phyloP scores from a whole-genome alignment of 805 yeast genomes.

The Hemisphaericaspora nanyangensis region DNA sequence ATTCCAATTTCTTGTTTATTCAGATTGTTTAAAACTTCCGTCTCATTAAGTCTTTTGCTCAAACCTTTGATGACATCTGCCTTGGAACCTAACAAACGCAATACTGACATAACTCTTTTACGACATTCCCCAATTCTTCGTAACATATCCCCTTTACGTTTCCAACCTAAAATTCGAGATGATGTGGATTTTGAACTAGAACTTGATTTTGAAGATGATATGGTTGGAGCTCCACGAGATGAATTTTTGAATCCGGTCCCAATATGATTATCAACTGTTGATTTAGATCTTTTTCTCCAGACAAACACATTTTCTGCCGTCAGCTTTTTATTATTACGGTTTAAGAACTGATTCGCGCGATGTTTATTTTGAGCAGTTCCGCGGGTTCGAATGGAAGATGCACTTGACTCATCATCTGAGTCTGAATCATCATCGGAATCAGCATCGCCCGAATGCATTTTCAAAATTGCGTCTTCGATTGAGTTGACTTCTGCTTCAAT shows the following conservation, averaged over 20 bases:
- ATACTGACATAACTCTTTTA: constrained; percentile 86
- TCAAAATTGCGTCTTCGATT: constrained; percentile 89
- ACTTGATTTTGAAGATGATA: constrained; percentile 4
- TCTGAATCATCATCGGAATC: constrained; percentile 42
- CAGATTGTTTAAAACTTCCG: constrained; percentile 70
- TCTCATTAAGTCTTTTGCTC: constrained; percentile 70
- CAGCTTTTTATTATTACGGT: neutral
- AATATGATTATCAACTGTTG: constrained; percentile 30
- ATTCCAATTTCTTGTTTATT: constrained; percentile 74
- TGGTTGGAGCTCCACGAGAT: constrained; percentile 3
- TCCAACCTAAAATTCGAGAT: constrained; percentile 63
- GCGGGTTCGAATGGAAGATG: constrained; percentile 1
- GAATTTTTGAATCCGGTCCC: constrained; percentile 9
- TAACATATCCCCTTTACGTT: constrained; percentile 90
- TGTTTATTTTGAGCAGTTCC: constrained; percentile 18
- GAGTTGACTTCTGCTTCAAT: constrained; percentile 91
- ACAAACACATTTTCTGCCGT: constrained; percentile 23
- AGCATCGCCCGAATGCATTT: constrained; percentile 72
- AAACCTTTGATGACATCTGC: constrained; percentile 98
- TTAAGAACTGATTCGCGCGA: constrained; percentile 12
- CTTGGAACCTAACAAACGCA: constrained; percentile 81
- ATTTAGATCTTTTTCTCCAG: constrained; percentile 33
- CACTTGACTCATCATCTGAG: constrained; percentile 20
- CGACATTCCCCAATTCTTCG: constrained; percentile 94
- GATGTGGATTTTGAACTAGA: constrained; percentile 37